A percentile compares a stretch with the other conserved stretches of the same genome.
Evolutionary conservation across 73 alveolate species (phyloP).

Genomic region (Halteria grandinella): DNA sequence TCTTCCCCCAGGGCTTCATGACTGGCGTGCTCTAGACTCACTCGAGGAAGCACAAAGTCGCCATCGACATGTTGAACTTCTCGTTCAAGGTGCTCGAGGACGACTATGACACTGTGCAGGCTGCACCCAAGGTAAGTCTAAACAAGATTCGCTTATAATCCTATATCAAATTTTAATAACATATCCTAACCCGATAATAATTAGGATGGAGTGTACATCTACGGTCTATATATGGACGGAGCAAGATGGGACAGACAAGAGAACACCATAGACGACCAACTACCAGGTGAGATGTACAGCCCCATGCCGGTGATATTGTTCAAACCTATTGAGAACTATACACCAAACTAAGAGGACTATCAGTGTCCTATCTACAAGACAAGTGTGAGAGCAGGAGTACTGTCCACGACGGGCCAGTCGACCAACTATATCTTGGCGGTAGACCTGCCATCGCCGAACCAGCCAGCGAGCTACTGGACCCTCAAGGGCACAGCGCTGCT

Average conservation of each 20-base stretch:
- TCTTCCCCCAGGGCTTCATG: slow-evolving; percentile 95
- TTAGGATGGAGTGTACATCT: slow-evolving; percentile 91
- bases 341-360: slow-evolving; percentile 45
- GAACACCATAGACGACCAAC: slow-evolving; percentile 64
- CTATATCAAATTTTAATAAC: slow-evolving; percentile 46
- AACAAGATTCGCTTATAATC: no score
- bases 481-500: slow-evolving; percentile 98
- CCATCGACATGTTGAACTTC: slow-evolving; percentile 62
- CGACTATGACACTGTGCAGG: slow-evolving; percentile 50
- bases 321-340: slow-evolving; percentile 64
- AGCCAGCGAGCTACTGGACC: slow-evolving; percentile 90
- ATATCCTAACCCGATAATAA: slow-evolving; percentile 46
- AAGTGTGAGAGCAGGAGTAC: slow-evolving; percentile 91
- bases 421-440: slow-evolving; percentile 91
- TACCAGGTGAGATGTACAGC: slow-evolving; percentile 66
- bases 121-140: slow-evolving; percentile 53
- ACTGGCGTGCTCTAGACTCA: slow-evolving; percentile 95
- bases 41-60: slow-evolving; percentile 89
- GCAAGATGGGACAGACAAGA: slow-evolving; percentile 86
- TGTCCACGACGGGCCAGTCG: slow-evolving; percentile 94
- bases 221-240: slow-evolving; percentile 96
- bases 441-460: slow-evolving; percentile 89
- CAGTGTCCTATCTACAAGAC: slow-evolving; percentile 91
- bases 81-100: slow-evolving; percentile 5
- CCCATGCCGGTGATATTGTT: slow-evolving; percentile 75